Evolutionary conservation across 2,329 filamentous ascomycete genomes (phyloP).

Genomic region (Botrytis aclada): DNA sequence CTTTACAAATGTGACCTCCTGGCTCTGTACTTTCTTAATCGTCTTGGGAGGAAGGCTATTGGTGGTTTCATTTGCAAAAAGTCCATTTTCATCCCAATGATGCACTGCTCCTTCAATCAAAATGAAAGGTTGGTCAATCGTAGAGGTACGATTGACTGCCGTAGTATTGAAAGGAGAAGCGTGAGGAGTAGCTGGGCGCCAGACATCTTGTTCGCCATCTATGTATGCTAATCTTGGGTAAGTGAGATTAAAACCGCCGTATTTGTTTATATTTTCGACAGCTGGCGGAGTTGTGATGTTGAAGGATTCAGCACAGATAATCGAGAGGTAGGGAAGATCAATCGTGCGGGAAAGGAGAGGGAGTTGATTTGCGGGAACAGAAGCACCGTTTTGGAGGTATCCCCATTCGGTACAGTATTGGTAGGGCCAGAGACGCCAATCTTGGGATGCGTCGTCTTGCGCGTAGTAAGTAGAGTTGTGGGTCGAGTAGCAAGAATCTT

Average conservation of each 20-base stretch:
- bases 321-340: conserved; percentile 58
- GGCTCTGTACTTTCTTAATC: conserved; percentile 56
- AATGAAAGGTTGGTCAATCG: conserved; percentile 66
- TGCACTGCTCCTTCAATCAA: conserved; percentile 73
- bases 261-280: conserved; percentile 67
- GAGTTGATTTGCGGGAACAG: conserved; percentile 59
- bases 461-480: conserved; percentile 48
- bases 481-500: conserved; percentile 51
- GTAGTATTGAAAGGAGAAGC: conserved; percentile 48
- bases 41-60: conserved; percentile 53
- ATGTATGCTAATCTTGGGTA: conserved; percentile 75
- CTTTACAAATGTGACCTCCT: conserved; percentile 60
- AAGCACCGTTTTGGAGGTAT: conserved; percentile 70
- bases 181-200: conserved; percentile 71
- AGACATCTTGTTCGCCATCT: conserved; percentile 76
- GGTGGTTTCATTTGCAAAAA: conserved; percentile 59
- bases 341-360: conserved; percentile 71
- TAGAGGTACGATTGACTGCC: conserved; percentile 55
- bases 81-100: conserved; percentile 74
- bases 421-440: conserved; percentile 55
- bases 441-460: conserved; percentile 43
- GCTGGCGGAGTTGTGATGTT: conserved; percentile 64
- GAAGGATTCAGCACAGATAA: conserved; percentile 65
- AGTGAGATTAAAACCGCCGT: conserved; percentile 66
- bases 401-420: conserved; percentile 61